Conservation (phyloP, 2,329 filamentous ascomycete species). For the Domatiomyces globalis region DNA sequence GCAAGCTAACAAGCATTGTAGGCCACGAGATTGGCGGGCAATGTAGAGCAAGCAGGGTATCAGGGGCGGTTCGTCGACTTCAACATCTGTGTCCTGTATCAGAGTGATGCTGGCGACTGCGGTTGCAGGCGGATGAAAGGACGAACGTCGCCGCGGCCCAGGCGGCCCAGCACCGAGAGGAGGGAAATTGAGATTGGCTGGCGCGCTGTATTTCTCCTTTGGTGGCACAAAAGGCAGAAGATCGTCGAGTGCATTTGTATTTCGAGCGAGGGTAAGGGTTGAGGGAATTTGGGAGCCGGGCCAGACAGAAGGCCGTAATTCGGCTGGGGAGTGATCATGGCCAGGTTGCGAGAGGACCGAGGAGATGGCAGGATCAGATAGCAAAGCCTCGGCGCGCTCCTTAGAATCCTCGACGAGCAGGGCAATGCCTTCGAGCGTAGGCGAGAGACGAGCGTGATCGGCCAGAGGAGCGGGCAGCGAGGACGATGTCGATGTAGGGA, state of each 20-base stretch:
- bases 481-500: constrained; percentile 41
- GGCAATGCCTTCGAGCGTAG: constrained; percentile 62
- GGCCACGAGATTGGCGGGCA: constrained; percentile 42
- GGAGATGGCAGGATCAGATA: constrained; percentile 54
- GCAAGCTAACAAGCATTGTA: constrained; percentile 53
- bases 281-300: constrained; percentile 35
- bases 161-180: constrained; percentile 34
- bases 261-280: constrained; percentile 22
- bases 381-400: constrained; percentile 57
- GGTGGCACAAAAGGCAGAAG: constrained; percentile 42
- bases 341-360: constrained; percentile 49
- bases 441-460: constrained; percentile 45
- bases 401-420: constrained; percentile 67
- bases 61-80: constrained; percentile 55
- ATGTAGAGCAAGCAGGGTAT: constrained; percentile 59
- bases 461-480: constrained; percentile 50
- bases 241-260: constrained; percentile 33
- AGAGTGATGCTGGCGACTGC: constrained; percentile 17
- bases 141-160: constrained; percentile 24
- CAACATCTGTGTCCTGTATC: constrained; percentile 29
- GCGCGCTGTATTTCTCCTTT: constrained; percentile 22
- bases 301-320: constrained; percentile 38
- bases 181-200: constrained; percentile 37
- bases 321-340: constrained; percentile 38
- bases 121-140: constrained; percentile 21